phyloP scores from a whole-genome alignment of 495 filamentous ascomycete genomes.

The Aspergillus steynii region DNA sequence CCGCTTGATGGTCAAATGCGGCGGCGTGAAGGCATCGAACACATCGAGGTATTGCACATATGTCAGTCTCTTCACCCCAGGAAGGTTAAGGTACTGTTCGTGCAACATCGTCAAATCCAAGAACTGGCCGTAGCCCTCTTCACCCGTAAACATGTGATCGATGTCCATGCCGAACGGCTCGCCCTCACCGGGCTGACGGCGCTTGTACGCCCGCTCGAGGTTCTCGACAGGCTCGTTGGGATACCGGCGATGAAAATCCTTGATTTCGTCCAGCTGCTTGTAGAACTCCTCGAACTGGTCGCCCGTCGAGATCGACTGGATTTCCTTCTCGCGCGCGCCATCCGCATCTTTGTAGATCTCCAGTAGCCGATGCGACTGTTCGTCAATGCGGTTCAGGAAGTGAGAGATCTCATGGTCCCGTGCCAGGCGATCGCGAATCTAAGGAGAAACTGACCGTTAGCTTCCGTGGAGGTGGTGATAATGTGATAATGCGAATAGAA shows the following conservation, averaged over 20 bases:
- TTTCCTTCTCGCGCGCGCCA: slow-evolving; percentile 68
- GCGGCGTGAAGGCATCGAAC: slow-evolving; percentile 82
- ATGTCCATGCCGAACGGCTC: slow-evolving; percentile 65
- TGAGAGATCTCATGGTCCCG: slow-evolving; percentile 90
- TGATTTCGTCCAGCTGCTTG: slow-evolving; percentile 76
- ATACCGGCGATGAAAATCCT: slow-evolving; percentile 84
- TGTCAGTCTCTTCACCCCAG: slow-evolving; percentile 73
- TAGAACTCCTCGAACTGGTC: slow-evolving; percentile 94
- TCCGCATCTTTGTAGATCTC: slow-evolving; percentile 84
- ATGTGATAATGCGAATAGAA: neutral
- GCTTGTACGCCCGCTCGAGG: slow-evolving; percentile 87
- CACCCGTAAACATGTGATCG: slow-evolving; percentile 91
- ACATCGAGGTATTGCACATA: slow-evolving; percentile 90
- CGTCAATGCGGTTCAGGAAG: slow-evolving; percentile 81
- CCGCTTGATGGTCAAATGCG: slow-evolving; percentile 67
- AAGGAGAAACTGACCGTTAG: slow-evolving; percentile 27
- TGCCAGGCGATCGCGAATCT: slow-evolving; percentile 83
- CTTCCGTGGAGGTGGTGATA: neutral
- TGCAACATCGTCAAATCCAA: slow-evolving; percentile 83
- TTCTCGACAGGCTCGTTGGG: slow-evolving; percentile 96
- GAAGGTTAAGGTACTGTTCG: slow-evolving; percentile 87
- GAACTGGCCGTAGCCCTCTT: slow-evolving; percentile 88
- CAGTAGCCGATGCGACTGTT: slow-evolving; percentile 77
- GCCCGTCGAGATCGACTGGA: slow-evolving; percentile 79
- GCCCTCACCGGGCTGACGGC: slow-evolving; percentile 63